A percentile compares a stretch with the other conserved stretches of the same genome.
phyloP scores from a whole-genome alignment of 2,329 filamentous ascomycete genomes.

The Aspergillus versicolor region DNA sequence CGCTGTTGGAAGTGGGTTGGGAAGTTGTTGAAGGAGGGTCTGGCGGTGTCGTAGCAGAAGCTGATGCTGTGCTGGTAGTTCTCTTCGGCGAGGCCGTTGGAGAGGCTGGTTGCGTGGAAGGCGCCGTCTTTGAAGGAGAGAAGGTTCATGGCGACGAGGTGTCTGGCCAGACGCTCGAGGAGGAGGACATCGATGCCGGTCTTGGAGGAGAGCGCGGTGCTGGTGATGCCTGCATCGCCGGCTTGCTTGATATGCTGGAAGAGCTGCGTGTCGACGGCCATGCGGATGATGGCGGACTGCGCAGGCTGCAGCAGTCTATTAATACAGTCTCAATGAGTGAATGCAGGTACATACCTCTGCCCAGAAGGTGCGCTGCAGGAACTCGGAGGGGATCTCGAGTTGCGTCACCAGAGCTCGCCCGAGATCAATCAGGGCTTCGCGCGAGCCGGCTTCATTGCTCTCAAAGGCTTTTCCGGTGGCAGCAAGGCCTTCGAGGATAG shows the following conservation, averaged over 20 bases:
- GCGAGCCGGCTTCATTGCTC: slow-evolving; percentile 32
- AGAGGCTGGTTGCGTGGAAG: slow-evolving; percentile 31
- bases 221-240: slow-evolving; percentile 23
- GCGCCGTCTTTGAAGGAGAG: slow-evolving; percentile 23
- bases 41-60: slow-evolving; percentile 39
- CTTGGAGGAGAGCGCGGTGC: slow-evolving; percentile 28
- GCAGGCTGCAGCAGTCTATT: slow-evolving; percentile 21
- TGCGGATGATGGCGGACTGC: slow-evolving; percentile 35
- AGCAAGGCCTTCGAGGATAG: slow-evolving; percentile 17
- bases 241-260: slow-evolving; percentile 34
- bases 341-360: slow-evolving; percentile 32
- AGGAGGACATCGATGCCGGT: slow-evolving; percentile 29
- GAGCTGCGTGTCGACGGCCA: slow-evolving; percentile 37
- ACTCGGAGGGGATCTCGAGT: slow-evolving; percentile 41
- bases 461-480: slow-evolving; percentile 32
- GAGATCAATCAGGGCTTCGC: slow-evolving; percentile 39
- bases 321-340: background rate
- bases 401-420: slow-evolving; percentile 34
- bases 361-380: slow-evolving; percentile 36
- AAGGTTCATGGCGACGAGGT: slow-evolving; percentile 41
- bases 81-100: slow-evolving; percentile 34
- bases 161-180: slow-evolving; percentile 34
- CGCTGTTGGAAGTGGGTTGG: slow-evolving; percentile 33
- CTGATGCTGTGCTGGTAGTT: slow-evolving; percentile 38
- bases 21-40: slow-evolving; percentile 34